Base-by-base conservation (phyloP, 2,329 filamentous ascomycete genomes). In the Venturia aucupariae region DNA sequence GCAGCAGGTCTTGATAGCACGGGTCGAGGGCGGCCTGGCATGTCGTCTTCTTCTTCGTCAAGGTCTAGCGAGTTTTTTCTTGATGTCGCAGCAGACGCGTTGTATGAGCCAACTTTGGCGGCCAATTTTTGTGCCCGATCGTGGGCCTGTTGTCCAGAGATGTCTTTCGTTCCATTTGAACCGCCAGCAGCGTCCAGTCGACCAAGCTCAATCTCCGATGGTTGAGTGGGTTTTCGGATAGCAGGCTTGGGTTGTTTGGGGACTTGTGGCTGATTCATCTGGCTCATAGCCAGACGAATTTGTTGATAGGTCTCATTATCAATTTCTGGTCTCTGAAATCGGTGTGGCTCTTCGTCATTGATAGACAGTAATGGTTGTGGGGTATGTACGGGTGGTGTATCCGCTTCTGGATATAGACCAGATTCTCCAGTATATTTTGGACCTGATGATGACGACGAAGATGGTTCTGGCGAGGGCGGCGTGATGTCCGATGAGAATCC, bases 401-500 rank as follows among this genome's bases (percentile, higher is more conserved):
- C 46, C 30, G 17, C 42, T 24, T 38, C 62, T 15, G 22, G 17
- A 39, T 7, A 24, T 42, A 35, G 17, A 15, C 13, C 22, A 38
- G 17, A 48, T 19, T 61, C 54, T 15, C n/a, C 61, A 51, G 44
- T n/a, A 57, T 62, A n/a, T 35, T n/a, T 48, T n/a, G 39, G 61
- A 11, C 38, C 41, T n/a, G 46, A 48, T 55, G 41, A 35, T 24
- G 39, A 38, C 15, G 46, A 48, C 38, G 41, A 35, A 15, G 39
- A 38, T 32, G 39, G 6, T 17, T 44, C 41, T 35, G 55, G 55
- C 10, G 63, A 64, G 8, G 63, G 54, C 24, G 63, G 63, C 7
- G 54, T 61, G 15, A 55, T 64, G n/a, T 64, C 63, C 32, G 38
- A 44, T 10, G 63, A 42, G 63, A 64, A 64, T 60, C 44, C 63